Evolutionary conservation across 345 rosid genomes (phyloP).

Genomic region (Rhizophora mangle): DNA sequence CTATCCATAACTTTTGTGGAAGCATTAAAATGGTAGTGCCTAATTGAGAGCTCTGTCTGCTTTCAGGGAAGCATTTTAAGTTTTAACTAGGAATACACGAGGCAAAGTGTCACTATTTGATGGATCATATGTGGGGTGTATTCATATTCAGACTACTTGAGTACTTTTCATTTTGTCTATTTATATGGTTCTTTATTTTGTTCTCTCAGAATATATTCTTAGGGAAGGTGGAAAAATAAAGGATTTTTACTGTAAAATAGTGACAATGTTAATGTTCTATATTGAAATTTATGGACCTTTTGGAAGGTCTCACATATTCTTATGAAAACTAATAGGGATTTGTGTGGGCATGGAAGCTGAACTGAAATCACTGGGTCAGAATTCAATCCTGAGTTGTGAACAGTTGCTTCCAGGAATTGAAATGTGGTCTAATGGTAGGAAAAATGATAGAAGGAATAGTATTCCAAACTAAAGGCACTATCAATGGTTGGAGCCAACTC

Average conservation of each 20-base stretch:
- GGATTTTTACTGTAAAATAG: background rate
- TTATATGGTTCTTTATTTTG: background rate
- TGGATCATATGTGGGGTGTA: background rate
- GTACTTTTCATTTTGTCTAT: background rate
- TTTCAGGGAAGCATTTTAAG: too few species aligned
- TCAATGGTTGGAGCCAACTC: too few species aligned
- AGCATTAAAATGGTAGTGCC: too few species aligned
- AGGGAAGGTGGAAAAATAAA: too few species aligned
- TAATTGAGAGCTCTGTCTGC: too few species aligned
- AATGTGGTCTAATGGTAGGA: background rate
- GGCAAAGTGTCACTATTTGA: background rate
- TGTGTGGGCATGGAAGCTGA: background rate
- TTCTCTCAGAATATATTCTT: background rate
- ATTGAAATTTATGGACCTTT: background rate
- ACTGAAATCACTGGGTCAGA: background rate
- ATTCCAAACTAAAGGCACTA: background rate
- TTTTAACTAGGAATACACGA: too few species aligned
- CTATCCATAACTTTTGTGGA: too few species aligned
- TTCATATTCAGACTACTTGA: background rate
- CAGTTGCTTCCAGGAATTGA: background rate
- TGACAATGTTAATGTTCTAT: background rate
- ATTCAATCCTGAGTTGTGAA: background rate
- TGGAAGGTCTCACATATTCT: background rate
- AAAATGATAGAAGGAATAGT: background rate
- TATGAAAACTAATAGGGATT: background rate